phyloP scores from a whole-genome alignment of 345 rosid genomes.

The Linum tenue region DNA sequence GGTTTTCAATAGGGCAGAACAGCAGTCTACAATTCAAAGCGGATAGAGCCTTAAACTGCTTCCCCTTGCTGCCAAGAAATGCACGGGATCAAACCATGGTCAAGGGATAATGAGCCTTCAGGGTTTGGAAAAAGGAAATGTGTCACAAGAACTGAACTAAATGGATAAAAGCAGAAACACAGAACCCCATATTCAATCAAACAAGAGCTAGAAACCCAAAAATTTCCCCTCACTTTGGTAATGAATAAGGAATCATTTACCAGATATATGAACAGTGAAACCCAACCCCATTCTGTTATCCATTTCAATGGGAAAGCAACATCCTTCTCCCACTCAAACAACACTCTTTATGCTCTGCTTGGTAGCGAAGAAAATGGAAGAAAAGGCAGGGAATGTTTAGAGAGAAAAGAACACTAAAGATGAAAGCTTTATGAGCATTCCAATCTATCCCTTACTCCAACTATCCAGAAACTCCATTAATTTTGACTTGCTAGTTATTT shows the following conservation, averaged over 20 bases:
- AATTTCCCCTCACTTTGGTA: neutral
- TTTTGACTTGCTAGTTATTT: neutral
- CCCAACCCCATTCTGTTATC: neutral
- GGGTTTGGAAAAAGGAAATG: neutral
- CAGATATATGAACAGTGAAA: neutral
- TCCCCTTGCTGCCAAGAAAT: conserved; percentile 4
- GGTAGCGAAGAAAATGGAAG: neutral
- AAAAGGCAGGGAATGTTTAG: too few species aligned
- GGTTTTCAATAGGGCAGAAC: conserved; percentile 15
- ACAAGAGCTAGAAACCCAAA: neutral
- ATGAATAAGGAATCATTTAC: too few species aligned
- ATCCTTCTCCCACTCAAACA: neutral
- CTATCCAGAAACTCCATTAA: too few species aligned
- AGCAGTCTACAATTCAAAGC: conserved; percentile 7
- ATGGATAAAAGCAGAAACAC: neutral
- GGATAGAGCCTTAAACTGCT: conserved; percentile 8
- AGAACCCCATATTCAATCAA: neutral
- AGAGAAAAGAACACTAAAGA: too few species aligned
- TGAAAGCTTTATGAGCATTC: too few species aligned
- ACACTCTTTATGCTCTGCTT: neutral
- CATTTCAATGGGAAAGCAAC: neutral
- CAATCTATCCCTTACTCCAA: too few species aligned
- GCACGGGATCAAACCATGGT: too few species aligned
- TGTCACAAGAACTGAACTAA: neutral
- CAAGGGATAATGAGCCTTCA: too few species aligned